Conservation (phyloP, 2,329 filamentous ascomycete genomes). For the Fusarium sp. region DNA sequence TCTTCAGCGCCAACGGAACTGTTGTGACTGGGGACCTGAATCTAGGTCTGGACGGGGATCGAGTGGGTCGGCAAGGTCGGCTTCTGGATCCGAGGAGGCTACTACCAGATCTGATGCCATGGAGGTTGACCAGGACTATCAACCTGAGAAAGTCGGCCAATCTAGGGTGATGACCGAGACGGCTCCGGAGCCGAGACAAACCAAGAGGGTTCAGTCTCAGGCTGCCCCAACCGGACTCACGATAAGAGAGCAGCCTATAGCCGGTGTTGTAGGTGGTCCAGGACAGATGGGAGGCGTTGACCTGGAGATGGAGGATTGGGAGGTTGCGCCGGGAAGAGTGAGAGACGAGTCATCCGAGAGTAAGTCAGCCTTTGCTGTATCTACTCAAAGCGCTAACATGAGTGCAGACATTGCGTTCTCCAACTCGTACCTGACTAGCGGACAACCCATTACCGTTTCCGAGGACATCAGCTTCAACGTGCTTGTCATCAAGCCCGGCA, state of each 20-base stretch:
- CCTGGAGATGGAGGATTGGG: constrained; percentile 55
- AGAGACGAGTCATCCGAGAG: constrained; percentile 46
- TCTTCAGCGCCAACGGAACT: constrained; percentile 37
- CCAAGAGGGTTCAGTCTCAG: not conserved
- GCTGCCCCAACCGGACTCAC: not conserved
- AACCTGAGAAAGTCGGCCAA: not conserved
- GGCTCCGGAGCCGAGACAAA: not conserved
- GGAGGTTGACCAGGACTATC: constrained; percentile 11
- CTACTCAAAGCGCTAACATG: not conserved
- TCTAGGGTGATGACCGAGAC: not conserved
- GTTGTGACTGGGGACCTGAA: constrained; percentile 40
- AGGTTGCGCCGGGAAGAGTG: constrained; percentile 55
- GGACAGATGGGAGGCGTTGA: constrained; percentile 19
- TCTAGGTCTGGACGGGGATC: not conserved
- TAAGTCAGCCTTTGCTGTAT: constrained; percentile 41
- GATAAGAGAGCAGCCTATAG: not conserved
- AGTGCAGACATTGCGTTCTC: constrained; percentile 55
- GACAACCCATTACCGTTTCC: constrained; percentile 49
- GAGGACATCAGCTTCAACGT: constrained; percentile 54
- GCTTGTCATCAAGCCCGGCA: constrained; percentile 52
- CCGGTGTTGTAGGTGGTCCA: not conserved
- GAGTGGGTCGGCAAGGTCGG: not conserved
- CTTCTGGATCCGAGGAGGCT: constrained; percentile 3
- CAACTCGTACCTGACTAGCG: constrained; percentile 51
- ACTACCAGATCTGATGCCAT: not conserved